Conservation (phyloP, 441 rosid genomes). For the Brassica balearica region DNA sequence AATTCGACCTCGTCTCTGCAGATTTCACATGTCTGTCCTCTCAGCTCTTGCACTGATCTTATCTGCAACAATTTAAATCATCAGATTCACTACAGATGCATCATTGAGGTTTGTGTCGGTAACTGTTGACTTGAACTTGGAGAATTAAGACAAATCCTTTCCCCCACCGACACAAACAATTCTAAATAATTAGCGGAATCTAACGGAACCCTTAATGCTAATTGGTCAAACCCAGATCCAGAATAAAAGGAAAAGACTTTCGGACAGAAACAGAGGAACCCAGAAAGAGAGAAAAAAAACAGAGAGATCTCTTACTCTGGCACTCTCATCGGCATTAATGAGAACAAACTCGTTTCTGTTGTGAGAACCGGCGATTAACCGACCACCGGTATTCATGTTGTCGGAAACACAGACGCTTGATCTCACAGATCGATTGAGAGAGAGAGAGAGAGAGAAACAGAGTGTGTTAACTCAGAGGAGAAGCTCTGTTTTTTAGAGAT, state of each 20-base stretch:
- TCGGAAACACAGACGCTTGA: conserved; percentile 32
- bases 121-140: neutral
- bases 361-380: conserved; percentile 97
- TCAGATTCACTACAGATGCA: neutral
- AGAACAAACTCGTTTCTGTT: conserved; percentile 94
- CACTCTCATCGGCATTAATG: conserved; percentile 89
- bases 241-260: conserved; percentile 35
- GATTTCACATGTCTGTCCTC: conserved; percentile 79
- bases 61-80: conserved; percentile 50
- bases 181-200: neutral
- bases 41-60: conserved; percentile 75
- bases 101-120: conserved; percentile 17
- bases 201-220: conserved; percentile 31
- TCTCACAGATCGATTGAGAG: conserved; percentile 34
- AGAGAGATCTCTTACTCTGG: conserved; percentile 58
- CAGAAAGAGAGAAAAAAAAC: conserved; percentile 1
- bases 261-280: conserved; percentile 35
- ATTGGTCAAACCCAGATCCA: conserved; percentile 40
- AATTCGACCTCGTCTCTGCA: conserved; percentile 83
- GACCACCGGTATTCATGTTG: conserved; percentile 79
- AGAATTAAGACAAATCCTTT: neutral
- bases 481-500: conserved; percentile 7
- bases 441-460: neutral
- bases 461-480: neutral
- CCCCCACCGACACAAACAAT: conserved; percentile 44